These are phyloP conservation scores for Typha latifolia DNA, from an alignment of 176 grass and related monocot species.

Conservation along the genomic window DNA sequence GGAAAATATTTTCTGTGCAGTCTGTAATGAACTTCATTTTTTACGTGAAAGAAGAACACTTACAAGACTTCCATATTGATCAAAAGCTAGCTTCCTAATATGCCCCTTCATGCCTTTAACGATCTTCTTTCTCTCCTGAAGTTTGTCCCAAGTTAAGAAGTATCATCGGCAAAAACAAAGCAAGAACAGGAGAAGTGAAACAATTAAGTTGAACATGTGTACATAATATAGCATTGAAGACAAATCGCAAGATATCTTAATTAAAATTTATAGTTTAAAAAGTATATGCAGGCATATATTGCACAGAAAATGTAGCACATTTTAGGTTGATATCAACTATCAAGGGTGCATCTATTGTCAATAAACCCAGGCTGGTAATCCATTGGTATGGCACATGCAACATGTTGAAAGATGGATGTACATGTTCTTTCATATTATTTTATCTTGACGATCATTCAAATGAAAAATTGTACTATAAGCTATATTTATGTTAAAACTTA, in stretches of 20 bases:
- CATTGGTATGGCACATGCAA: too few relatives aligned
- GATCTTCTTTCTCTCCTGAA: conserved; percentile 96
- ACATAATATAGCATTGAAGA: background rate
- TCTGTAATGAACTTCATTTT: background rate
- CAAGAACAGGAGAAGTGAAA: background rate
- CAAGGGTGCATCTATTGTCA: too few relatives aligned
- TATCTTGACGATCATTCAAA: too few relatives aligned
- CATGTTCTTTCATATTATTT: too few relatives aligned
- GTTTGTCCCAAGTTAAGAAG: conserved; percentile 8
- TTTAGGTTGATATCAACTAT: too few relatives aligned
- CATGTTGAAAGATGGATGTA: too few relatives aligned
- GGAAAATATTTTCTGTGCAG: too few relatives aligned
- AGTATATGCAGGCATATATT: background rate
- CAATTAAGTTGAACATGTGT: background rate
- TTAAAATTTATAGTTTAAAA: conserved; percentile 6
- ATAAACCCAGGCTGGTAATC: too few relatives aligned
- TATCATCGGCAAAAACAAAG: background rate
- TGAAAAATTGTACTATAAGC: too few relatives aligned
- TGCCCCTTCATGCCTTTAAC: conserved; percentile 88
- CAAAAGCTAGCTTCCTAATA: conserved; percentile 61
- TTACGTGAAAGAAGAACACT: conserved; percentile 27
- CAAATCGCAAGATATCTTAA: conserved; percentile 6
- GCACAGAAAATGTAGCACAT: too few relatives aligned
- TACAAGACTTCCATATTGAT: conserved; percentile 86
- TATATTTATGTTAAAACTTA: too few relatives aligned